These are phyloP conservation scores for Misopates orontium DNA, from an alignment of 257 asterid species.

Conservation along the genomic window DNA sequence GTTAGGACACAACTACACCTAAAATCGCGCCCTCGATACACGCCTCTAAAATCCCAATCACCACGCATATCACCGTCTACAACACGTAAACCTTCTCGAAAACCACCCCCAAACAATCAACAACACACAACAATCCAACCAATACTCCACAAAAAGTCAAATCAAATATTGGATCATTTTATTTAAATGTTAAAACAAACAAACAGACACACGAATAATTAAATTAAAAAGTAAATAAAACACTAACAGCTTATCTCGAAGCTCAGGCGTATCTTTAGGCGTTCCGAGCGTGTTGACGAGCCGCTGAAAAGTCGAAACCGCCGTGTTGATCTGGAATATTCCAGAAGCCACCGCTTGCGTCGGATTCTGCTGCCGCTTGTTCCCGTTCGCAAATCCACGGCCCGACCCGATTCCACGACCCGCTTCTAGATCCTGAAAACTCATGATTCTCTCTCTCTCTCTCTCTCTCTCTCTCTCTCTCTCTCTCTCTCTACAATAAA, in stretches of 20 bases:
- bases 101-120: too few species aligned
- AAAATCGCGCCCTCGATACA: background rate
- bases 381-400: slow-evolving; percentile 58
- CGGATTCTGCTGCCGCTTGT: slow-evolving; percentile 85
- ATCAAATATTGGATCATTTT: background rate
- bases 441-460: too few species aligned
- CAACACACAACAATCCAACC: background rate
- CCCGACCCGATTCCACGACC: slow-evolving; percentile 65
- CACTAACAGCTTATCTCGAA: slow-evolving; percentile 89
- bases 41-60: background rate
- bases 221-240: background rate
- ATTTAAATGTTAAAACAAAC: background rate
- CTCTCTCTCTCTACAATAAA: too few species aligned
- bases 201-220: background rate
- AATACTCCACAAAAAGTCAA: slow-evolving; percentile 17
- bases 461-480: too few species aligned
- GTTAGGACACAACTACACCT: too few species aligned
- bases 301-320: slow-evolving; percentile 91
- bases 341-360: slow-evolving; percentile 93
- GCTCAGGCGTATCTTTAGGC: slow-evolving; percentile 94
- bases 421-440: slow-evolving; percentile 94
- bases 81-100: too few species aligned
- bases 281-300: slow-evolving; percentile 95
- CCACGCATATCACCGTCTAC: background rate
- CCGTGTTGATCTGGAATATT: slow-evolving; percentile 87